Percentiles rank a stretch among this genome's conserved stretches.
Conservation (phyloP, 2,329 filamentous ascomycete genomes). For the Colletotrichum neosansevieriae region DNA sequence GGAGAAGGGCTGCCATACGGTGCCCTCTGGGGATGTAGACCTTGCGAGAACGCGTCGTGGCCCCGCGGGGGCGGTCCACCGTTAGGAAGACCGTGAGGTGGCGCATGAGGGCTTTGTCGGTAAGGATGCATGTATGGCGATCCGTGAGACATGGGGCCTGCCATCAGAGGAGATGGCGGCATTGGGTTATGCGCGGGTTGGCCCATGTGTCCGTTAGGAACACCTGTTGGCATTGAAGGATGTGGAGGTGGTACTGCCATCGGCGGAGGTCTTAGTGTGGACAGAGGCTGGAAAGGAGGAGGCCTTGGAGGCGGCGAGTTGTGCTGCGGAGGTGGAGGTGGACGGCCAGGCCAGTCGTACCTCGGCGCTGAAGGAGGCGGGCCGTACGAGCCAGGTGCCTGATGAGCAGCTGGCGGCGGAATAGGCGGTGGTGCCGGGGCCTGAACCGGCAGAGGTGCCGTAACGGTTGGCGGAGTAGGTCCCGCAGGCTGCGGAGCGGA, state of each 20-base stretch:
- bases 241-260: constrained; percentile 57
- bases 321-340: constrained; percentile 62
- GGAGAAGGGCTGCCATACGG: constrained; percentile 61
- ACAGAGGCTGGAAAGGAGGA: constrained; percentile 51
- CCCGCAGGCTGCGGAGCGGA: constrained; percentile 33
- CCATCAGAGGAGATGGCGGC: constrained; percentile 58
- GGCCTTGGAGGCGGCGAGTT: constrained; percentile 60
- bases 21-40: constrained; percentile 55
- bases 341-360: constrained; percentile 62
- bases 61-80: constrained; percentile 56
- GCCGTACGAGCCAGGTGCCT: constrained; percentile 51
- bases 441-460: constrained; percentile 34
- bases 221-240: constrained; percentile 54
- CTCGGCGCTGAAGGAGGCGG: constrained; percentile 33
- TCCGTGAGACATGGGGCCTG: constrained; percentile 51
- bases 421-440: constrained; percentile 47
- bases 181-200: constrained; percentile 59
- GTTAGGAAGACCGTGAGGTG: constrained; percentile 51
- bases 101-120: constrained; percentile 44
- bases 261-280: constrained; percentile 64
- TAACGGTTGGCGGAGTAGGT: constrained; percentile 41
- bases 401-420: constrained; percentile 53
- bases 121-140: constrained; percentile 49
- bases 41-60: constrained; percentile 61
- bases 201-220: constrained; percentile 57